Evolutionary conservation across 768 basidiomycete genomes (phyloP), one percentile per base, ranked within the genome.

Genomic region (Trametes elegans): DNA sequence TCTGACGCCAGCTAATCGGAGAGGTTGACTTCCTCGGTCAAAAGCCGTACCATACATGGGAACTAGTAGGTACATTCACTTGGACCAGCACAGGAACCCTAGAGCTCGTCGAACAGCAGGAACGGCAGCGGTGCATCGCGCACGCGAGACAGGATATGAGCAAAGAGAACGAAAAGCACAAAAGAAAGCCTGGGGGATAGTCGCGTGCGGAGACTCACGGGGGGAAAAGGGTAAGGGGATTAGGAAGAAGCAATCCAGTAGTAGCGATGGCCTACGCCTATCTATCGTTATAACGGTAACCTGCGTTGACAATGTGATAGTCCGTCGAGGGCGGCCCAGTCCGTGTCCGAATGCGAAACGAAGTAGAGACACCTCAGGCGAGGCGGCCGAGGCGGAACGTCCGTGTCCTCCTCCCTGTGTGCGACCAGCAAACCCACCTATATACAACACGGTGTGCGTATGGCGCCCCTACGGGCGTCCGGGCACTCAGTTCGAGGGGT

Each of bases 1-100:
- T n/a, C n/a, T n/a, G n/a, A n/a, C n/a, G n/a, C n/a, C 26, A 31
- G 45, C 18, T 31, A 7, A 24, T 29, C 13, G 38, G 21, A 38
- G 31, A 23, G 18, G 43, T 16, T 45, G 48, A 53, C 51, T 53
- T 53, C 51, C 51, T 53, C 41, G 51, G 51, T 44, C 51, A 44
- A 35, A 52, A 11, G n/a, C 34, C 34, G 41, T 53, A 53, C 51
- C 51, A 11, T 44, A 53, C 42, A 38, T 21, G 18, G 18, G 34
- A 45, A 53, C 42, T 36, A 44, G 51, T 26, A 53, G 51, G 51
- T 45, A 53, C 51, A 32, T 18, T 24, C 13, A 43, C n/a, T 29
- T 35, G 34, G 51, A 53, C 42, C 51, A 36, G 51, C 51, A 53
- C 51, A 46, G 28, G 24, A 28, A 23, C 51, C 51, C 41, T 16